Base-by-base conservation (phyloP, 352 stramenopile genomes). In the Peronospora belbahrii region DNA sequence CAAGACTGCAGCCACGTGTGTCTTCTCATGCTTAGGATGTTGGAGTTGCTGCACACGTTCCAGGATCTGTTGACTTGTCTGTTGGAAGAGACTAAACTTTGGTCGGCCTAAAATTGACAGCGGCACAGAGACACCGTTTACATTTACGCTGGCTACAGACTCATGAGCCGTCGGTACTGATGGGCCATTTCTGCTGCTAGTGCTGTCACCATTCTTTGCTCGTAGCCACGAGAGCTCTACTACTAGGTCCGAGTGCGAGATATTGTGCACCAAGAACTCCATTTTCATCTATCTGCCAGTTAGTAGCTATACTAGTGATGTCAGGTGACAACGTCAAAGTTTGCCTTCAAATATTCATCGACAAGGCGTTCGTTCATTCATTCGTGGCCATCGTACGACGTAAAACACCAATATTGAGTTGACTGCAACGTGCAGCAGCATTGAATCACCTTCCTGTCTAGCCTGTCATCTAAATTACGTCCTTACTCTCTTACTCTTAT, bases 241-340 rank as follows among this genome's bases (percentile, higher is more conserved):
- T 14, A 98, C 77, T 13, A 98, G 59, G 67, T 98, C 95, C 39
- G 91, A 97, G 63, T 98, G 94, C 40, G 88, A 97, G 50, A 98
- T 93, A 69, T 98, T 98, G 75, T 98, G 91, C 51, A 98, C 86
- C 17, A 98, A 71, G 42, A 98, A 88, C 62, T 98, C 94, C 59
- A 97, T 89, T 8, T 44, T 18, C 32, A 30, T 52, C 28, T 4
- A 27, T 27, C n/a, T n/a, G n/a, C n/a, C n/a, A n/a, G n/a, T n/a
- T n/a, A n/a, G n/a, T n/a, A n/a, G n/a, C n/a, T n/a, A n/a, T n/a
- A n/a, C n/a, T n/a, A n/a, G n/a, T n/a, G n/a, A n/a, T n/a, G n/a
- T n/a, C n/a, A n/a, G n/a, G n/a, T n/a, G n/a, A n/a, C n/a, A n/a
- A n/a, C n/a, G n/a, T n/a, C n/a, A n/a, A n/a, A n/a, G n/a, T n/a